A percentile compares a stretch with the other conserved stretches of the same genome.
Evolutionary conservation across 1,284 basidiomycete genomes (phyloP).

Genomic region (Sporisorium graminicola): DNA sequence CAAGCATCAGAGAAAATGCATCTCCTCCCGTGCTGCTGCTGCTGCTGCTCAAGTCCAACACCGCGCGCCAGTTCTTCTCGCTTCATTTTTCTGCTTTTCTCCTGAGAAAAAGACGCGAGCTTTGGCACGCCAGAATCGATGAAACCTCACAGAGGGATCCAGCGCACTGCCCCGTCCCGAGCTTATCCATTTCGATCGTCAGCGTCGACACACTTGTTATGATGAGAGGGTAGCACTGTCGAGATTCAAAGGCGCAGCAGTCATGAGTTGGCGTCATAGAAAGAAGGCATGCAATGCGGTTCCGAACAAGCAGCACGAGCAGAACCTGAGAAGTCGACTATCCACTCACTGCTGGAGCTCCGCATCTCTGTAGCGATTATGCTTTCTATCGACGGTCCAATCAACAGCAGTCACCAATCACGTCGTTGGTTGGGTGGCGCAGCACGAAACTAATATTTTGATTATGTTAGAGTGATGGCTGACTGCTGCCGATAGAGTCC

Average conservation of each 20-base stretch:
- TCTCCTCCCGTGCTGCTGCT: not conserved
- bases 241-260: too few species aligned
- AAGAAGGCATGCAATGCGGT: not conserved
- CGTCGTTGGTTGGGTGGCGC: not conserved
- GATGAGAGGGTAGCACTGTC: too few species aligned
- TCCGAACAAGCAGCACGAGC: not conserved
- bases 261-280: not conserved
- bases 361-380: not conserved
- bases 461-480: not conserved
- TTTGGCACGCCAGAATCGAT: not conserved
- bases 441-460: not conserved
- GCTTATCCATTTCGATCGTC: not conserved
- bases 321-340: not conserved
- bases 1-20: not conserved
- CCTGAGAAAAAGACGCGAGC: not conserved
- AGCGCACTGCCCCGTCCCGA: too few species aligned
- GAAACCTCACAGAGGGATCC: not conserved
- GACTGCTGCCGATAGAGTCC: not conserved
- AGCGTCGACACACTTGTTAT: not conserved
- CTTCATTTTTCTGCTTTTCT: not conserved
- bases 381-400: not conserved
- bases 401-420: not conserved
- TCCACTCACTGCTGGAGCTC: not conserved
- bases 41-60: slow-evolving; percentile 11
- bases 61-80: not conserved